Percentiles rank a stretch among this genome's conserved stretches.
phyloP scores from a whole-genome alignment of 1,284 basidiomycete species.

The Coriolopsis trogii region DNA sequence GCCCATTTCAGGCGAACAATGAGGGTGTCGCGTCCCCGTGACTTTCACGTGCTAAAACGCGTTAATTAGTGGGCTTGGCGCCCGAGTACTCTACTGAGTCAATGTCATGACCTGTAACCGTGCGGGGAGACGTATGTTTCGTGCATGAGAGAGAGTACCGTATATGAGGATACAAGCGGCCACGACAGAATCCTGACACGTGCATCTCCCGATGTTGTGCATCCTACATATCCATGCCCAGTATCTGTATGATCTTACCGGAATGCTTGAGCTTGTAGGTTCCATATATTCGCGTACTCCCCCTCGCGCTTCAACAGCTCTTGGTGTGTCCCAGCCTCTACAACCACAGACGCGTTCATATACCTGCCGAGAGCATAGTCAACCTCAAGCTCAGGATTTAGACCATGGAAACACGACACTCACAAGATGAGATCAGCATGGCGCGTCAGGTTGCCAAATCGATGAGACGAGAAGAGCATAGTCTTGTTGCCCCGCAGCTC shows the following conservation, averaged over 20 bases:
- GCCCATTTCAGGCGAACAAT: conserved; percentile 8
- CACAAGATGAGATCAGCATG: conserved; percentile 68
- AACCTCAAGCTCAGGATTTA: not conserved
- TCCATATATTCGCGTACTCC: conserved; percentile 58
- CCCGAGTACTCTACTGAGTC: too few species aligned
- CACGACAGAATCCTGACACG: too few species aligned
- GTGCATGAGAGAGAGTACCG: too few species aligned
- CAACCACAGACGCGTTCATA: conserved; percentile 56
- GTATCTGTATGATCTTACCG: not conserved
- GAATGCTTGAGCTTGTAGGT: conserved; percentile 58
- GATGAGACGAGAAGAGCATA: conserved; percentile 71
- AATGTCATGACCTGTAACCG: too few species aligned
- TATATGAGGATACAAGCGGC: too few species aligned
- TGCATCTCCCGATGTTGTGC: too few species aligned
- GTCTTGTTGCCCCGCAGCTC: conserved; percentile 58
- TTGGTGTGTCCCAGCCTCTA: conserved; percentile 56
- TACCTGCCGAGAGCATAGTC: conserved; percentile 43
- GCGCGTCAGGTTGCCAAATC: conserved; percentile 68
- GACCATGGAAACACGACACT: conserved; percentile 5
- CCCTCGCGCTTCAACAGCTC: conserved; percentile 47
- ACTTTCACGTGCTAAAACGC: conserved; percentile 1
- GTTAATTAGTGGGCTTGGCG: not conserved
- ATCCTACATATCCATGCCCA: too few species aligned
- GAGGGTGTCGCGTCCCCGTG: conserved; percentile 4
- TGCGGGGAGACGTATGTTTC: too few species aligned